Conservation (phyloP, 768 basidiomycete species). For the Grammothele lineata region DNA sequence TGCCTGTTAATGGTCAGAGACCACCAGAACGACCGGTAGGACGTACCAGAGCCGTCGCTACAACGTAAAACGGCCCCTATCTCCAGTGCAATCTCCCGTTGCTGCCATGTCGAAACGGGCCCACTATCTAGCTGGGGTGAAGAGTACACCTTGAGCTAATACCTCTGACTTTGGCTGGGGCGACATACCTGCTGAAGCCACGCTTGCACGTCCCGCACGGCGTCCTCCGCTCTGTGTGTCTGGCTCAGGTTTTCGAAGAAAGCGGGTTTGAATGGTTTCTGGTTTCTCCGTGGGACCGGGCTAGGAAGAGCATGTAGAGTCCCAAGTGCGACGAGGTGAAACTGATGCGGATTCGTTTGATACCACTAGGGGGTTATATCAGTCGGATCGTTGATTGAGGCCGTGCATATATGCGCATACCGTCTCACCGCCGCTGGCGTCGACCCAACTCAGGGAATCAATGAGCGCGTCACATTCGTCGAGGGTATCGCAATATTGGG, state of each 20-base stretch:
- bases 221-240: slow-evolving; percentile 58
- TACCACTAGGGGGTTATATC: slow-evolving; percentile 50
- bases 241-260: slow-evolving; percentile 66
- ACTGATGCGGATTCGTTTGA: slow-evolving; percentile 76
- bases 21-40: neutral
- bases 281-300: slow-evolving; percentile 73
- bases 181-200: slow-evolving; percentile 47
- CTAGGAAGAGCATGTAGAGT: slow-evolving; percentile 84
- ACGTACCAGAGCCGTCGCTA: slow-evolving; percentile 31
- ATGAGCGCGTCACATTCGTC: slow-evolving; percentile 68
- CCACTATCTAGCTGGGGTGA: no score
- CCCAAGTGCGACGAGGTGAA: slow-evolving; percentile 78
- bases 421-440: slow-evolving; percentile 60
- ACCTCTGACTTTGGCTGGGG: neutral
- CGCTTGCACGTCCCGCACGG: slow-evolving; percentile 47
- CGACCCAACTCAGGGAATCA: slow-evolving; percentile 76
- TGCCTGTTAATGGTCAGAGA: slow-evolving; percentile 21
- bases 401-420: slow-evolving; percentile 39
- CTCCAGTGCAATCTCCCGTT: no score
- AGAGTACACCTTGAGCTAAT: no score
- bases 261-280: slow-evolving; percentile 84
- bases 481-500: slow-evolving; percentile 74
- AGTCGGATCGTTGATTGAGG: neutral
- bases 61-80: slow-evolving; percentile 58
- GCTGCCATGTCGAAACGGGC: neutral